Percentiles rank a stretch among this genome's conserved stretches.
Evolutionary conservation across 2,329 filamentous ascomycete species (phyloP).

Genomic region (Huntiella decipiens): DNA sequence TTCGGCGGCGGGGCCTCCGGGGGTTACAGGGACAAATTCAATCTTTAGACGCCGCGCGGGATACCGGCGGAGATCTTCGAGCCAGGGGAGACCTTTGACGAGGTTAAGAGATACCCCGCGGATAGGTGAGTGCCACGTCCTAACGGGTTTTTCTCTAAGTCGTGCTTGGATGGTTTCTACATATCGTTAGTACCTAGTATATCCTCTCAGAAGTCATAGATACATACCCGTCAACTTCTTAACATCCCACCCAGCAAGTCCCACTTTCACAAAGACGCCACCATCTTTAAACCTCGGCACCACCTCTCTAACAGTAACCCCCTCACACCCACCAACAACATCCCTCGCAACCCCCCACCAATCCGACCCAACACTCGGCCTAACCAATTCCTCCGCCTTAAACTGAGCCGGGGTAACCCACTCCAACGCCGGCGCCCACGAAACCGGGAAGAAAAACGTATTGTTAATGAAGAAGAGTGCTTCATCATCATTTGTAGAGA

Average conservation of each 20-base stretch:
- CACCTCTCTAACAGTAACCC: slow-evolving; percentile 60
- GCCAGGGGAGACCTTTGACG: slow-evolving; percentile 75
- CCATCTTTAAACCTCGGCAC: slow-evolving; percentile 77
- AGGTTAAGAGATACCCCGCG: slow-evolving; percentile 48
- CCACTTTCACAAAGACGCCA: slow-evolving; percentile 81
- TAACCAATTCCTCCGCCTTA: slow-evolving; percentile 22
- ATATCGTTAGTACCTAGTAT: not conserved
- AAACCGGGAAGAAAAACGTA: slow-evolving; percentile 18
- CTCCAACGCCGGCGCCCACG: slow-evolving; percentile 7
- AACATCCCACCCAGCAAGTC: slow-evolving; percentile 21
- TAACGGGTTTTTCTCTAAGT: slow-evolving; percentile 51
- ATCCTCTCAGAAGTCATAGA: not conserved
- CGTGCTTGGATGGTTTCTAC: slow-evolving; percentile 37
- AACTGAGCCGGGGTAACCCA: slow-evolving; percentile 9
- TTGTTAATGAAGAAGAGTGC: slow-evolving; percentile 81
- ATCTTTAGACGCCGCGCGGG: slow-evolving; percentile 60
- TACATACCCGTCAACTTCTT: slow-evolving; percentile 25
- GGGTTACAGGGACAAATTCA: slow-evolving; percentile 58
- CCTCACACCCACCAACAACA: slow-evolving; percentile 41
- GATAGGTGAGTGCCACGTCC: slow-evolving; percentile 82
- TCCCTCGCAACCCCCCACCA: slow-evolving; percentile 36
- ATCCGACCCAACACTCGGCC: slow-evolving; percentile 33
- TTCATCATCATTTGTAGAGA: slow-evolving; percentile 56
- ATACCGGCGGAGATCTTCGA: slow-evolving; percentile 75
- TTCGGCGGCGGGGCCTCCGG: slow-evolving; percentile 36